phyloP scores from a whole-genome alignment of 2,329 filamentous ascomycete species.

The Phialophora verrucosa region DNA sequence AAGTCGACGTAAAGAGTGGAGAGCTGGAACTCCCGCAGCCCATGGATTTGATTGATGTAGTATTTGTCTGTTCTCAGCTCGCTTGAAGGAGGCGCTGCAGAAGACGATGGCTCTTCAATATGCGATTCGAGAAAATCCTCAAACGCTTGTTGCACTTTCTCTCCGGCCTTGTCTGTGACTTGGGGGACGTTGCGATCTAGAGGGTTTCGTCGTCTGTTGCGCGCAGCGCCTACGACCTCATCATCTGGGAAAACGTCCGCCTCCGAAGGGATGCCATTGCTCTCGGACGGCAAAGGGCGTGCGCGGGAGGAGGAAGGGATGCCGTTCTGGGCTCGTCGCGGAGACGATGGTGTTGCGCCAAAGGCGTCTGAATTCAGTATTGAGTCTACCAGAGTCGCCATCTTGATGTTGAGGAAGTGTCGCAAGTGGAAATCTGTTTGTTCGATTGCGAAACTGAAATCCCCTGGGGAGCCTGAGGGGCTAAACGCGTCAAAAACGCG shows the following conservation, averaged over 20 bases:
- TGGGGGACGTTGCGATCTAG: constrained; percentile 60
- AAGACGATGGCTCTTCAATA: constrained; percentile 62
- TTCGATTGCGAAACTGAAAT: neutral
- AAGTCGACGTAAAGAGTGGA: constrained; percentile 71
- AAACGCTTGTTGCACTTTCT: constrained; percentile 67
- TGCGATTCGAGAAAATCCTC: constrained; percentile 68
- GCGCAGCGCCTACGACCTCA: constrained; percentile 61
- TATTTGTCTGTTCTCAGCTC: constrained; percentile 66
- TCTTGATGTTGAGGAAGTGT: constrained; percentile 37
- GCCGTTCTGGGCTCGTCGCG: constrained; percentile 45
- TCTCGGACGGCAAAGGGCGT: constrained; percentile 55
- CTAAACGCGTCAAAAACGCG: neutral
- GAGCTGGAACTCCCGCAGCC: constrained; percentile 64
- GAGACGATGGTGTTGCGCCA: constrained; percentile 47
- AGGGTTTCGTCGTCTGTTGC: constrained; percentile 57
- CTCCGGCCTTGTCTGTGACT: constrained; percentile 66
- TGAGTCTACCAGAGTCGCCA: constrained; percentile 60
- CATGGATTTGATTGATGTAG: constrained; percentile 70
- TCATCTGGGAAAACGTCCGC: constrained; percentile 66
- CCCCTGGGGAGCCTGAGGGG: neutral
- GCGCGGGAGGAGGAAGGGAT: constrained; percentile 61
- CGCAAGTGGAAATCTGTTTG: neutral
- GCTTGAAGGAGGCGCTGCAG: constrained; percentile 59
- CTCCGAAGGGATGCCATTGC: constrained; percentile 61
- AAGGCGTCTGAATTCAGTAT: constrained; percentile 54